phyloP scores from a whole-genome alignment of 345 rosid species.

The Eucalyptus erythrocorys region DNA sequence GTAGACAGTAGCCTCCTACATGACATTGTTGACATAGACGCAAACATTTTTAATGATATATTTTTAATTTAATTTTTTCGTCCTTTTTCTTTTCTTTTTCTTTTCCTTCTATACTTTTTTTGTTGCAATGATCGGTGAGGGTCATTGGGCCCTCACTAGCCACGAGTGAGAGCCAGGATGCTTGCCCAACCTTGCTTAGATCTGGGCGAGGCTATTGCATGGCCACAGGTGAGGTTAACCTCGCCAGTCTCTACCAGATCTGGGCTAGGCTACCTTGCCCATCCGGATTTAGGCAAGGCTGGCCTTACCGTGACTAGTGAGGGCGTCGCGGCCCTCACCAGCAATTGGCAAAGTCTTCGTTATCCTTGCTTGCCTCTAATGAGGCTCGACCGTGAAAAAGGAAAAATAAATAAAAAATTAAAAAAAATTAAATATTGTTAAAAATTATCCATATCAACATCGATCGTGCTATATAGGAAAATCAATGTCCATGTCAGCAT shows the following conservation, averaged over 20 bases:
- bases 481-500: no score
- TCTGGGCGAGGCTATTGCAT: neutral
- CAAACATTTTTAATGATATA: no score
- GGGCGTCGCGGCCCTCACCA: neutral
- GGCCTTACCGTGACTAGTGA: fast-evolving
- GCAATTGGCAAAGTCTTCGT: neutral
- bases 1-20: fast-evolving
- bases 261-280: neutral
- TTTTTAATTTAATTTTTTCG: no score
- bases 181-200: neutral
- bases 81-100: no score
- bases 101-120: no score
- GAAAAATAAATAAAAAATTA: no score
- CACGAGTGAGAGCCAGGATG: neutral
- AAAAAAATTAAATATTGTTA: no score
- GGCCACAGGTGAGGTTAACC: neutral
- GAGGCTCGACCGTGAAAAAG: neutral
- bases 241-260: fast-evolving
- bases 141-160: neutral
- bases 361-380: fast-evolving
- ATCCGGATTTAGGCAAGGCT: fast-evolving
- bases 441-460: no score
- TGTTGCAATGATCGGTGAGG: no score
- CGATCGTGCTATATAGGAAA: no score
- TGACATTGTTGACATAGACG: fast-evolving